phyloP scores from a whole-genome alignment of 495 filamentous ascomycete species.

The Aspergillus cavernicola region DNA sequence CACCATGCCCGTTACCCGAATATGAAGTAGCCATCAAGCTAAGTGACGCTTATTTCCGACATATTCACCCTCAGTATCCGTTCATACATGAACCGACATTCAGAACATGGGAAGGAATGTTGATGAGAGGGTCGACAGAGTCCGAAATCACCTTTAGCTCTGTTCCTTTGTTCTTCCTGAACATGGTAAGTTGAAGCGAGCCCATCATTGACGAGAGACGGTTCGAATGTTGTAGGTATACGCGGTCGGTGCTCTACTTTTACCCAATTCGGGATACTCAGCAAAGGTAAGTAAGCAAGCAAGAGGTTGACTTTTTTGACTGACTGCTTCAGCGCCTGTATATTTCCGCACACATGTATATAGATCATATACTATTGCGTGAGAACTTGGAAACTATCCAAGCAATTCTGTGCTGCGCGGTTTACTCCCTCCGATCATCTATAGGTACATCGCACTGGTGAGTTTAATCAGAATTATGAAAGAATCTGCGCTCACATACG shows the following conservation, averaged over 20 bases:
- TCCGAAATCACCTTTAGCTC: not conserved
- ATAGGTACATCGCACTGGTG: constrained; percentile 15
- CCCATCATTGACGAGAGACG: too few species aligned
- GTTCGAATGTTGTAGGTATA: constrained; percentile 10
- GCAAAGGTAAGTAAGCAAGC: not conserved
- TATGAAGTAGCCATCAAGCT: constrained; percentile 1
- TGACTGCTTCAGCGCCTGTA: not conserved
- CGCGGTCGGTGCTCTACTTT: constrained; percentile 13
- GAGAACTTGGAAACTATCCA: constrained; percentile 19
- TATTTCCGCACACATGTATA: constrained; percentile 4
- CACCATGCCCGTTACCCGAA: constrained; percentile 10
- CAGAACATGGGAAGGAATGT: not conserved
- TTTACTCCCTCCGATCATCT: constrained; percentile 15
- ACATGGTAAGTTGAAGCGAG: constrained; percentile 12
- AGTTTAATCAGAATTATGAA: not conserved
- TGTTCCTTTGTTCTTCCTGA: constrained; percentile 8
- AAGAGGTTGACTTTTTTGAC: not conserved
- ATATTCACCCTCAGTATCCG: constrained; percentile 19
- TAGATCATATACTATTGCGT: constrained; percentile 5
- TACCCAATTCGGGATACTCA: constrained; percentile 3
- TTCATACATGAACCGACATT: constrained; percentile 22
- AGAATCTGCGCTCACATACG: not conserved
- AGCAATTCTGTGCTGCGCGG: constrained; percentile 16
- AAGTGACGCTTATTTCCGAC: constrained; percentile 16
- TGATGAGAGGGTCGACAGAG: not conserved